These are phyloP conservation scores for Claviceps spartinae DNA, from an alignment of 2,329 filamentous ascomycete genomes.

Conservation along the genomic window DNA sequence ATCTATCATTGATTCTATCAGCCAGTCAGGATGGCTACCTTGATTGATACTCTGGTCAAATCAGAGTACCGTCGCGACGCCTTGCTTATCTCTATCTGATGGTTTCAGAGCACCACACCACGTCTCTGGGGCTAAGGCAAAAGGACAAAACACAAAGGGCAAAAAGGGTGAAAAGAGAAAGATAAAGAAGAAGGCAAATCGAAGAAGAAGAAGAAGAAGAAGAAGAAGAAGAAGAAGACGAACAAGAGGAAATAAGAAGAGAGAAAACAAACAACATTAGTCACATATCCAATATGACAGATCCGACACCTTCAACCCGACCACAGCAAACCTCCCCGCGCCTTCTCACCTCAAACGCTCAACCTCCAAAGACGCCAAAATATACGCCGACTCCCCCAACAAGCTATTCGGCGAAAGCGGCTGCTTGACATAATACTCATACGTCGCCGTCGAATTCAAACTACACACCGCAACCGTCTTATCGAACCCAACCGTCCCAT, in stretches of 20 bases:
- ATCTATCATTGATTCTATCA: no score
- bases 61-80: no score
- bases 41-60: no score
- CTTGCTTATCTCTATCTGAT: neutral
- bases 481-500: conserved; percentile 29
- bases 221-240: neutral
- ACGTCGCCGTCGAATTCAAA: conserved; percentile 26
- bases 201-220: neutral
- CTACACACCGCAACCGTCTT: conserved; percentile 27
- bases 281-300: no score
- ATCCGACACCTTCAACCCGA: no score
- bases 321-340: neutral
- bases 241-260: neutral
- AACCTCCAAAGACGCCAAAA: conserved; percentile 24
- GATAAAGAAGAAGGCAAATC: neutral
- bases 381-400: conserved; percentile 23
- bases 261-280: neutral
- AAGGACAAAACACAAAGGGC: neutral
- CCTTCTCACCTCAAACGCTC: conserved; percentile 10
- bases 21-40: no score
- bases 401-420: conserved; percentile 24
- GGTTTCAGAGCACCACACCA: neutral
- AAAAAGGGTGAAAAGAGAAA: neutral
- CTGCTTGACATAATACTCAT: conserved; percentile 24
- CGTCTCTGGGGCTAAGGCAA: neutral